Base-by-base conservation (phyloP, 228 moss, liverwort and hornwort species). In the Sphagnum magellanicum region DNA sequence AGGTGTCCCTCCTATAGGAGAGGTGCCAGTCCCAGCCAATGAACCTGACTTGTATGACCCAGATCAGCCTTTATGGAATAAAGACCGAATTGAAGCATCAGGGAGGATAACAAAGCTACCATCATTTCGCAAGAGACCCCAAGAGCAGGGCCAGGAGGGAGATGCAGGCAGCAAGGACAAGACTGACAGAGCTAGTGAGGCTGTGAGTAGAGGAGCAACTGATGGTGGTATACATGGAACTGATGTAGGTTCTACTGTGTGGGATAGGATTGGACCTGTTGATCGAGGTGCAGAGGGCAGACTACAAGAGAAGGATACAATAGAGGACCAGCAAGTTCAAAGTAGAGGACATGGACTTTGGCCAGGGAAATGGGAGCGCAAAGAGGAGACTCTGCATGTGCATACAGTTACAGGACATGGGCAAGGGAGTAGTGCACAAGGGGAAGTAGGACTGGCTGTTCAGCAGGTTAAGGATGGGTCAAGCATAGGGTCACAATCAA, bases 191-290 rank as follows among this genome's bases (percentile, higher is more conserved):
- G 86, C 80, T 46, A 76, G 73, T 70, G 95, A 89, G 78, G 76
- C 68, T 64, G 69, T 67, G 67, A 88, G 80, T 67, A 86, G 86
- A 73, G 88, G 78, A 63, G 74, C 68, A 52, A 78, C 73, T 16
- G 88, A 76, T 75, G 80, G 84, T 69, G 79, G 87, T 10, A 69
- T 85, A 74, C 90, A 92, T 80, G 73, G 78, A 52, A 49, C 77
- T 72, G 95, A 96, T 75, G 73, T 86, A 75, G 95, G 87, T 59
- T 77, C 89, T 52, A 92, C 85, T 83, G 95, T 96, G 15, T 96
- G 95, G 95, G 95, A 96, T 79, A 88, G 95, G 51, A 96, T 96
- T 71, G 95, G 95, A 55, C 95, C 95, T 77, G 90, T 89, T 16
- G 83, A 85, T 71, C 71, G 79, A 47, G 70, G 70, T 57, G 83